Conservation (phyloP, 441 rosid species). For the Pelargonium fulgidum region DNA sequence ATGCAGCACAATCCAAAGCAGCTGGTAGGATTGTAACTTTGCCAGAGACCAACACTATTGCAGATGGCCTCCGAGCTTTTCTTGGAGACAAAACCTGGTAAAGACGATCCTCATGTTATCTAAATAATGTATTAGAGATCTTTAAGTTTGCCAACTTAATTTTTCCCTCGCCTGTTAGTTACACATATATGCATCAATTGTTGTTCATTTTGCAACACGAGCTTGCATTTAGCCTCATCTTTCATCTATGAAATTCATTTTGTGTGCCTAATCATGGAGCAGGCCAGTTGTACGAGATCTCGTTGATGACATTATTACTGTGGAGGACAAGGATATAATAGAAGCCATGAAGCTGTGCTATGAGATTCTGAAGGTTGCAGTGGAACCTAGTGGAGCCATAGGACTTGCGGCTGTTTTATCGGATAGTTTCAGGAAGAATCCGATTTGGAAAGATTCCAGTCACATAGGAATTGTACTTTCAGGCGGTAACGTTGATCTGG, state of each 20-base stretch:
- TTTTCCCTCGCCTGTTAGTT: no score
- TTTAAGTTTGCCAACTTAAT: not conserved
- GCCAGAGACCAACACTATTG: slow-evolving; percentile 58
- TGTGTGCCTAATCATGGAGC: slow-evolving; percentile 16
- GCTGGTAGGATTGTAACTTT: slow-evolving; percentile 59
- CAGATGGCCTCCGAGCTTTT: slow-evolving; percentile 83
- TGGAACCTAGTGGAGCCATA: slow-evolving; percentile 95
- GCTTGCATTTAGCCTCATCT: no score
- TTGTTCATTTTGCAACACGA: no score
- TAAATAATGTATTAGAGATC: not conserved
- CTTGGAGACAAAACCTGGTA: slow-evolving; percentile 87
- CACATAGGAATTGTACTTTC: slow-evolving; percentile 65
- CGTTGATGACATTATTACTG: slow-evolving; percentile 60
- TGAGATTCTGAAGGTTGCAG: slow-evolving; percentile 68
- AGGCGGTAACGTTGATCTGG: slow-evolving; percentile 76
- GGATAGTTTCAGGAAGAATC: slow-evolving; percentile 44
- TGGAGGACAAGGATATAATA: slow-evolving; percentile 64
- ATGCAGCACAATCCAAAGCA: slow-evolving; percentile 76
- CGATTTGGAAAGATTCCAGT: slow-evolving; percentile 46
- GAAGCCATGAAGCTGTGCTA: slow-evolving; percentile 79
- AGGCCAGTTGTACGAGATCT: slow-evolving; percentile 79
- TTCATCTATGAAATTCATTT: no score
- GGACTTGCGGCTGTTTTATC: slow-evolving; percentile 84
- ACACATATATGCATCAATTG: no score
- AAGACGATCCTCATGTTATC: slow-evolving; percentile 10